Evolutionary conservation across 2,329 filamentous ascomycete genomes (phyloP).

Genomic region (Chrysosporium queenslandicum): DNA sequence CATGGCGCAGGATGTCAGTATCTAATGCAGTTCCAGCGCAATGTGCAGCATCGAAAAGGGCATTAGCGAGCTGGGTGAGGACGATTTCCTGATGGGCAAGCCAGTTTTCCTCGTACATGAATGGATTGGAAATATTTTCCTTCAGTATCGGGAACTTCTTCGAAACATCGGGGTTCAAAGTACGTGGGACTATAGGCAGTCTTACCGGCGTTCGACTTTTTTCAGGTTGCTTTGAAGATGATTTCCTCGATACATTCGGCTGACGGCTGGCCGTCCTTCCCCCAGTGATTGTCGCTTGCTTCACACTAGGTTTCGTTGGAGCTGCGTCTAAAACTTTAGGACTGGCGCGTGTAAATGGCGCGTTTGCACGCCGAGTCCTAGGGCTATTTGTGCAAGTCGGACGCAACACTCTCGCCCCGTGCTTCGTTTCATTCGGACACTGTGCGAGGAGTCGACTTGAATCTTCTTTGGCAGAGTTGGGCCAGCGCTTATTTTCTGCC

Average conservation of each 20-base stretch:
- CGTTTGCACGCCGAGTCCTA: not conserved
- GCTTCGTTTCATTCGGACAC: not conserved
- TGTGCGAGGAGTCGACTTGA: not conserved
- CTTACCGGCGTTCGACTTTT: conserved; percentile 23
- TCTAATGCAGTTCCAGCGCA: conserved; percentile 19
- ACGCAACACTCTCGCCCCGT: not conserved
- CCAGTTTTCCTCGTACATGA: conserved; percentile 55
- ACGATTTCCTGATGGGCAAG: conserved; percentile 52
- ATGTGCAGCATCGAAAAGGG: conserved; percentile 39
- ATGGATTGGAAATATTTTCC: conserved; percentile 47
- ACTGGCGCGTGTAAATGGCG: not conserved
- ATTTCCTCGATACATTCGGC: not conserved
- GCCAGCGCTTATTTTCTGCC: conserved; percentile 19
- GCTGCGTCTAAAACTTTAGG: not conserved
- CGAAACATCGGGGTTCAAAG: conserved; percentile 21
- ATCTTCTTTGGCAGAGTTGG: not conserved
- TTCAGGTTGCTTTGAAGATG: not conserved
- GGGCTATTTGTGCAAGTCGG: conserved; percentile 10
- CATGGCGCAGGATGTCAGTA: conserved; percentile 34
- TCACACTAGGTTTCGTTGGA: not conserved
- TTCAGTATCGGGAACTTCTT: conserved; percentile 43
- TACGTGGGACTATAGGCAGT: conserved; percentile 26
- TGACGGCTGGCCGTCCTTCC: conserved; percentile 14
- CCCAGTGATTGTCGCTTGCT: conserved; percentile 11
- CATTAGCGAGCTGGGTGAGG: conserved; percentile 51